Evolutionary conservation across 345 rosid species (phyloP), one percentile per base, ranked within the genome.

Genomic region (Citrus unshiu): DNA sequence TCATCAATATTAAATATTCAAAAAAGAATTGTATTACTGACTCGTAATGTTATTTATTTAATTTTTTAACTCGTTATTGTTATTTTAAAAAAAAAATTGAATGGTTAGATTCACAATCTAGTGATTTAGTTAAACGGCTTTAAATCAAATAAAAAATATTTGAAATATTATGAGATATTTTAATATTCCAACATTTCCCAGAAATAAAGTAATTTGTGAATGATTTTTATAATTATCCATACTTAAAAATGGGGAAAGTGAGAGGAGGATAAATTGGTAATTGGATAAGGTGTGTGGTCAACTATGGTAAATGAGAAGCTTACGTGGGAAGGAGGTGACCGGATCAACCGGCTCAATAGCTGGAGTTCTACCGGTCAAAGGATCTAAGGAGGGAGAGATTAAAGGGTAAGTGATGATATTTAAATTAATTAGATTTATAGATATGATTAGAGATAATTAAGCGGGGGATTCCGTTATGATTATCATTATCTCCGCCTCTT

Each of bases 391-490:
- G 49, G 35, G 70, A 75, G 40, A 63, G 27, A 49, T 63, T 75
- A 30, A 51, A 12, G 56, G 77, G 69, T 61, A 13, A 73, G 68
- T 68, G 51, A 51, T 34, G 72, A 78, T 54, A 54, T 68, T 62
- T 71, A 62, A 43, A 61, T 25, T 9, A 40, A 24, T 19, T 39
- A 74, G 21, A 43, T 1, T 25, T 19, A 7, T 66, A 65, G 72
- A 65, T 65, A 51, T 14, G 59, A 70, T 79, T 73, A 69, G 77
- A 65, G 75, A 65, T 69, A 79, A 79, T 29, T 43, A 75, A 62
- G 40, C 54, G 73, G 81, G 72, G 54, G 18, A 70, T 79, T 63
- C 78, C 19, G 81, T 82, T 81, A 65, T 39, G 56, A 64, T 83
- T 68, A 72, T 68, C 78, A 81, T 43, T 54, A 67, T 75, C 60